Evolutionary conservation across 345 rosid genomes (phyloP).

Genomic region (Salix purpurea): DNA sequence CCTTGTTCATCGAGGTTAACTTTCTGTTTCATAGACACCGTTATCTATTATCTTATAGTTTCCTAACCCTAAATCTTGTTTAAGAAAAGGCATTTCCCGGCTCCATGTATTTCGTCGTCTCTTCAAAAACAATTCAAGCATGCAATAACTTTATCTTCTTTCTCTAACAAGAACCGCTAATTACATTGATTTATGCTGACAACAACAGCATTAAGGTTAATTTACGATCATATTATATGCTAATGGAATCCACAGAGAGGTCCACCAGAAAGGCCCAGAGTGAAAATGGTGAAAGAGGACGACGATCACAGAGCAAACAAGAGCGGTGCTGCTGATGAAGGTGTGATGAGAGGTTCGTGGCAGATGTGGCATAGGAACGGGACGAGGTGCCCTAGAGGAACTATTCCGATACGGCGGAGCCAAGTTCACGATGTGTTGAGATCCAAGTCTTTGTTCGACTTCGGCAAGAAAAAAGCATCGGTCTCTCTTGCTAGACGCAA

Average conservation of each 20-base stretch:
- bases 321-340: slow-evolving; percentile 1
- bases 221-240: neutral
- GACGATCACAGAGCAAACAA: slow-evolving; percentile 14
- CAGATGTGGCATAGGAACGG: slow-evolving; percentile 37
- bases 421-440: slow-evolving; percentile 24
- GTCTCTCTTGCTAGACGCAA: slow-evolving; percentile 30
- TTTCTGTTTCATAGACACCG: neutral
- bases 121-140: neutral
- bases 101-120: neutral
- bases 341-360: slow-evolving; percentile 29
- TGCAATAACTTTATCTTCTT: neutral
- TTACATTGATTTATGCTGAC: neutral
- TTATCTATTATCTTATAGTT: neutral
- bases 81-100: slow-evolving; percentile 4
- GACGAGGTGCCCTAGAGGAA: slow-evolving; percentile 28
- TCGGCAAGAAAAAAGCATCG: slow-evolving; percentile 56
- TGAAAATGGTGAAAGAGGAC: slow-evolving; percentile 8
- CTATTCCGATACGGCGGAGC: slow-evolving; percentile 29
- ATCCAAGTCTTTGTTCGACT: slow-evolving; percentile 69
- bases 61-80: neutral
- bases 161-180: neutral
- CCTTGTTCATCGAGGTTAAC: neutral
- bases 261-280: slow-evolving; percentile 35
- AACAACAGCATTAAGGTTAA: neutral
- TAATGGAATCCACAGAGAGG: slow-evolving; percentile 39